phyloP scores from a whole-genome alignment of 208 protist genomes.

The Trypanosoma theileri region DNA sequence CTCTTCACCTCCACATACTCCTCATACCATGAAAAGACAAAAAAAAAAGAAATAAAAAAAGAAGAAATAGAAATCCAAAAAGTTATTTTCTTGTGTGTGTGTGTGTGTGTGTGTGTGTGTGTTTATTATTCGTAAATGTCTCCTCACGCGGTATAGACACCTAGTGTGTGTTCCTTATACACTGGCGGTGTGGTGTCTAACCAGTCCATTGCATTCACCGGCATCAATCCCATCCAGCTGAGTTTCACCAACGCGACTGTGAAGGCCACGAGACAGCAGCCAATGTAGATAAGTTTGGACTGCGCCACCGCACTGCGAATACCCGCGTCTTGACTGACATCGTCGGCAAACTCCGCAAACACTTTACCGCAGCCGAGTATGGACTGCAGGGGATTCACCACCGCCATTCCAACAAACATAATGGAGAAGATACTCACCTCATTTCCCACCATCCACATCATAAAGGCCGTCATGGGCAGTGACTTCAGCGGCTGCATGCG shows the following conservation, averaged over 20 bases:
- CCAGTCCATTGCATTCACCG: slow-evolving; percentile 82
- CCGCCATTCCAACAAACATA: slow-evolving; percentile 89
- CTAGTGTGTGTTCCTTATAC: slow-evolving; percentile 62
- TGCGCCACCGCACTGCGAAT: slow-evolving; percentile 52
- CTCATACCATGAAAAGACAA: no score
- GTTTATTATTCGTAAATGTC: neutral
- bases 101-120: neutral
- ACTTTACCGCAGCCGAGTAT: slow-evolving; percentile 49
- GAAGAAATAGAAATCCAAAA: neutral
- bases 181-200: slow-evolving; percentile 56
- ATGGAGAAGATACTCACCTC: slow-evolving; percentile 88
- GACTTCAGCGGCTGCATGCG: slow-evolving; percentile 76
- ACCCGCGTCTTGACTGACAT: slow-evolving; percentile 49
- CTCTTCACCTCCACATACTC: no score
- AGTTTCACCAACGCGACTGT: slow-evolving; percentile 79
- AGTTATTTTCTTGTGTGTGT: no score
- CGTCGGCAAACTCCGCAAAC: slow-evolving; percentile 73
- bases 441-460: slow-evolving; percentile 91
- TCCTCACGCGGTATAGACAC: slow-evolving; percentile 30
- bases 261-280: slow-evolving; percentile 66
- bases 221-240: slow-evolving; percentile 84
- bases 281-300: slow-evolving; percentile 81
- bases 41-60: neutral
- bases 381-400: slow-evolving; percentile 68
- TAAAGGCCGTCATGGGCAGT: slow-evolving; percentile 82